Base-by-base conservation (phyloP, 306 rosid genomes). In the Begonia peltatifolia region DNA sequence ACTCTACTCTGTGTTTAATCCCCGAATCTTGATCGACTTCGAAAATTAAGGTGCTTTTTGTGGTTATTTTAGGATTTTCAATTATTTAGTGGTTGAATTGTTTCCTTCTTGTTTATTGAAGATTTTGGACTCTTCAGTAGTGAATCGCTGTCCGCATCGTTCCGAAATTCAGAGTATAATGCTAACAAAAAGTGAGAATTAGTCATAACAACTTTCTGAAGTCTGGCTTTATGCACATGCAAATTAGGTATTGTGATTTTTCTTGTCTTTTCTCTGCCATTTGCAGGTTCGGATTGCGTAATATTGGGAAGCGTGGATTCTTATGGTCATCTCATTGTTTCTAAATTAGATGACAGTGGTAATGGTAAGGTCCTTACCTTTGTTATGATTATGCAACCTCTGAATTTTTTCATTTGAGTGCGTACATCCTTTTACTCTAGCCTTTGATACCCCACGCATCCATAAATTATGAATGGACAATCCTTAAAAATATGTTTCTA, bases 261-360 rank as follows among this genome's bases (percentile, higher is more conserved):
- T 2, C 38, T 30, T 30, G 38, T 7, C 38, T 30, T 20, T 20
- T 30, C 38, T 30, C 38, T 30, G 38, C 38, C 38, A 30, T 10
- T 9, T 72, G 54, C 73, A 88, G 96, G 84, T 55, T 53, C 63
- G 59, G 85, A 70, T 59, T 59, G 73, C 69, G 60, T 76, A 55
- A 51, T 82, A 60, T 64, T 88, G 77, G 96, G 96, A 71, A 84
- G 84, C 62, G 96, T 88, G 49, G 96, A 88, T 76, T 75, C 93
- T 9, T 79, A 73, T 47, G 96, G 97, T 42, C 89, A 82, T 65
- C 87, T 84, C 47, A 81, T 88, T 65, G 95, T 88, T 47, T 84
- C 97, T 52, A 84, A 84, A 76, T 62, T 82, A 52, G 88, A 82
- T 50, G 61, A 78, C 6, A 59, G 74, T 60, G 81, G 93, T 59